Evolutionary conservation across 345 rosid species (phyloP), one percentile per base, ranked within the genome.

Genomic region (Pelargonium nanum): DNA sequence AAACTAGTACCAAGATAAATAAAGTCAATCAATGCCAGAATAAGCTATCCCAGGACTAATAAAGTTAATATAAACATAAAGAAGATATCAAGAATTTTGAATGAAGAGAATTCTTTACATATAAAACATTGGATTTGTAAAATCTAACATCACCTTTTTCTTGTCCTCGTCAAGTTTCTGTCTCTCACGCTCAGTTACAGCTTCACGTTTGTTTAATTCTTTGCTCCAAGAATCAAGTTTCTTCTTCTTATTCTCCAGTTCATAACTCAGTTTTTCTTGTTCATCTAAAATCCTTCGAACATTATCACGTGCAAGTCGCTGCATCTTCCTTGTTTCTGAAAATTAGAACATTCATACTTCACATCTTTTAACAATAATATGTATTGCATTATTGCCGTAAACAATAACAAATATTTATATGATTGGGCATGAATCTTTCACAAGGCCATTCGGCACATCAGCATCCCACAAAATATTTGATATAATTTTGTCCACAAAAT

Each of bases 121-220:
- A 50, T 3, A 53, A 21, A 23, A 7, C 10, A 23, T 10, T 13
- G 50, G 6, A 61, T 40, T 26, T 40, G 19, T 16, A 40, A 2
- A 45, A 60, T n/a, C 3, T 28, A 7, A 19, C 7, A 25, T 53
- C 68, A 85, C 97, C 87, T 81, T 81, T 75, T 74, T 72, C 83
- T 70, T 89, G n/a, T 87, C 99, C 65, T 87, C 96, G 52, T 87
- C 88, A 67, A 89, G 96, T 75, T 81, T 85, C 69, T 81, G 86
- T 56, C 83, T 81, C 72, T 92, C 97, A 19, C 81, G 75, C 72
- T 89, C 99, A 57, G 97, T 89, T 8, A 82, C 44, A 17, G 88
- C 81, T 77, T 87, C 97, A 23, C 84, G 83, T 59, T 89, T 89
- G 63, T 87, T 87, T 78, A 89, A 68, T 55, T 80, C 75, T 68